Evolutionary conservation across 2,329 filamentous ascomycete species (phyloP).

Genomic region (Emergomyces pasteurianus): DNA sequence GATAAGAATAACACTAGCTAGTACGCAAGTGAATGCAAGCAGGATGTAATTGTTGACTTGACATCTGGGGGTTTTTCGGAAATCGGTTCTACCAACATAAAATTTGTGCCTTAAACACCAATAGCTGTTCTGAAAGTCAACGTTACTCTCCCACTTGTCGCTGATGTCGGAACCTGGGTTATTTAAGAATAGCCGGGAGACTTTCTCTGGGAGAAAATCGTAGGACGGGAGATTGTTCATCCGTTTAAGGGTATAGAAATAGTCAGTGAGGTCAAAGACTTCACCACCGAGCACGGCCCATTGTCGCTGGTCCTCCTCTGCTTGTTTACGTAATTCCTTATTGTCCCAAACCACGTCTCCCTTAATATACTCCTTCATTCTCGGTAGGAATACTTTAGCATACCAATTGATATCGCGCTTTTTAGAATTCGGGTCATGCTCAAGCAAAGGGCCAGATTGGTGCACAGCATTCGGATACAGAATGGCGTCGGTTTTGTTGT

Average conservation of each 20-base stretch:
- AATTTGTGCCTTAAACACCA: conserved; percentile 76
- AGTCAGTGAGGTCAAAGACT: conserved; percentile 85
- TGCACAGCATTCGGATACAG: conserved; percentile 50
- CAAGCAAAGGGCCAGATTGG: conserved; percentile 52
- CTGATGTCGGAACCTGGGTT: conserved; percentile 76
- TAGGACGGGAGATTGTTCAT: conserved; percentile 47
- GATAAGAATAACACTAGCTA: conserved; percentile 65
- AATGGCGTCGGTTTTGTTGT: conserved; percentile 55
- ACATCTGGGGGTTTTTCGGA: conserved; percentile 63
- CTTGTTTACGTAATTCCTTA: conserved; percentile 50
- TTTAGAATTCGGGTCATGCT: conserved; percentile 39
- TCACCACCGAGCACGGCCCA: conserved; percentile 70
- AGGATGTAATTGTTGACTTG: conserved; percentile 86
- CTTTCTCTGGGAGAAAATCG: conserved; percentile 57
- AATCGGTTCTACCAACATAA: conserved; percentile 73
- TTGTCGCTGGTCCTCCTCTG: conserved; percentile 52
- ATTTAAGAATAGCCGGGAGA: conserved; percentile 57
- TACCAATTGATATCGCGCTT: conserved; percentile 67
- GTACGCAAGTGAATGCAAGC: conserved; percentile 71
- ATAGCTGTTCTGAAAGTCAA: conserved; percentile 51
- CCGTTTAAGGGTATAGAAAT: conserved; percentile 62
- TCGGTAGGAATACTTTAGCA: conserved; percentile 56
- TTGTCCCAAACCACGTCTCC: conserved; percentile 67
- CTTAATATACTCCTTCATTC: conserved; percentile 76
- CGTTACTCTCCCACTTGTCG: conserved; percentile 44